Percentiles rank a stretch among this genome's conserved stretches.
These are phyloP conservation scores for Biscutella laevigata DNA, from an alignment of 441 rosid genomes.

Conservation along the genomic window DNA sequence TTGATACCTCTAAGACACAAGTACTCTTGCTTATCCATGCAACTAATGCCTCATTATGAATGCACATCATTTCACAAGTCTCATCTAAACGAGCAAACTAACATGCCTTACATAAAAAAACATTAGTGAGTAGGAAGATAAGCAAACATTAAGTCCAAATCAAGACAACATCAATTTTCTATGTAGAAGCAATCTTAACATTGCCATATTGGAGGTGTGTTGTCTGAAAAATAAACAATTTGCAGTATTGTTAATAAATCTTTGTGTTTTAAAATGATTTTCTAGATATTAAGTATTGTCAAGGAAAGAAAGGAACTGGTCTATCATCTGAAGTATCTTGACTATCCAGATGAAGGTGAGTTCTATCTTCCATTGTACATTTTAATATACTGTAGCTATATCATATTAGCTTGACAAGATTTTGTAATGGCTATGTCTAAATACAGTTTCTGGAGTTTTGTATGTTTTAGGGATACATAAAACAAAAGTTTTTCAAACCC, in stretches of 20 bases:
- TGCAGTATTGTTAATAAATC: neutral
- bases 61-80: no score
- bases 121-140: no score
- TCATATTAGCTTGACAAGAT: neutral
- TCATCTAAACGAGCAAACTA: no score
- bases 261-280: neutral
- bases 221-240: no score
- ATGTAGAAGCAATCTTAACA: no score
- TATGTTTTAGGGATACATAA: slow-evolving; percentile 27
- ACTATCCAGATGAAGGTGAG: slow-evolving; percentile 66
- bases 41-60: no score
- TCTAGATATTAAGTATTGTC: neutral
- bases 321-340: slow-evolving; percentile 32
- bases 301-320: neutral
- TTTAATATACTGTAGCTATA: neutral
- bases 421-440: neutral
- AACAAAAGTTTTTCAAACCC: slow-evolving; percentile 35
- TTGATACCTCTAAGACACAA: no score
- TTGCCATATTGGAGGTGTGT: neutral
- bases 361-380: neutral
- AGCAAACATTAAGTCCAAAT: no score
- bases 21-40: no score
- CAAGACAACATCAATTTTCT: no score
- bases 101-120: no score
- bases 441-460: no score